phyloP scores from a whole-genome alignment of 106 monocot genomes.

The Dioscorea alata region DNA sequence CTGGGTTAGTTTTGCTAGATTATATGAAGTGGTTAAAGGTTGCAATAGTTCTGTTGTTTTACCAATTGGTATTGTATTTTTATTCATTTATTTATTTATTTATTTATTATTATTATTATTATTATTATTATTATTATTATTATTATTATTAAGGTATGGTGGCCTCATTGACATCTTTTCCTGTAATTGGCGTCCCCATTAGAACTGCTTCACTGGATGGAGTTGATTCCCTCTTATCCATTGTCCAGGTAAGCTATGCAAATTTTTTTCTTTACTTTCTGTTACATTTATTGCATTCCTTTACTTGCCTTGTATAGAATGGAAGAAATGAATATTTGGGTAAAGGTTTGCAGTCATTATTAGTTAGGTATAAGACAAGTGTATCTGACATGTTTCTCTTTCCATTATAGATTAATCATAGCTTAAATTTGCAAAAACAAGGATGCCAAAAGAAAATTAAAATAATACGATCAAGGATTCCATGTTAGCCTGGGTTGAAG shows the following conservation, averaged over 20 bases:
- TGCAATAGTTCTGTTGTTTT: neutral
- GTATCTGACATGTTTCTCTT: too few relatives aligned
- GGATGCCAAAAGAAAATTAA: too few relatives aligned
- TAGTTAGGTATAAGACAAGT: too few relatives aligned
- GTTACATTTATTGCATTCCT: neutral
- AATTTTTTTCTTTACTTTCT: neutral
- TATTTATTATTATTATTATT: too few relatives aligned
- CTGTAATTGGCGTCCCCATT: conserved; percentile 86
- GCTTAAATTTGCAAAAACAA: too few relatives aligned
- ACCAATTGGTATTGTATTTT: neutral
- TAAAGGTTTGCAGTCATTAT: too few relatives aligned
- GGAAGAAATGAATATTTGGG: too few relatives aligned
- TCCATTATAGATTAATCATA: too few relatives aligned
- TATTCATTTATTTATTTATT: too few relatives aligned
- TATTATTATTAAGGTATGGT: conserved; percentile 66
- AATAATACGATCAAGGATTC: too few relatives aligned
- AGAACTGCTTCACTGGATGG: conserved; percentile 64
- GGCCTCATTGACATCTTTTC: conserved; percentile 81
- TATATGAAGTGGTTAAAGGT: neutral
- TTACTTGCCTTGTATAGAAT: too few relatives aligned
- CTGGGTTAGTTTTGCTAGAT: conserved; percentile 52
- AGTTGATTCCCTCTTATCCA: conserved; percentile 84
- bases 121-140: too few relatives aligned
- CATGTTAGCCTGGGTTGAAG: neutral
- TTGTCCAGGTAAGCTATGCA: conserved; percentile 58